Conservation (phyloP, 2,329 filamentous ascomycete species). For the Diatrype stigma region DNA sequence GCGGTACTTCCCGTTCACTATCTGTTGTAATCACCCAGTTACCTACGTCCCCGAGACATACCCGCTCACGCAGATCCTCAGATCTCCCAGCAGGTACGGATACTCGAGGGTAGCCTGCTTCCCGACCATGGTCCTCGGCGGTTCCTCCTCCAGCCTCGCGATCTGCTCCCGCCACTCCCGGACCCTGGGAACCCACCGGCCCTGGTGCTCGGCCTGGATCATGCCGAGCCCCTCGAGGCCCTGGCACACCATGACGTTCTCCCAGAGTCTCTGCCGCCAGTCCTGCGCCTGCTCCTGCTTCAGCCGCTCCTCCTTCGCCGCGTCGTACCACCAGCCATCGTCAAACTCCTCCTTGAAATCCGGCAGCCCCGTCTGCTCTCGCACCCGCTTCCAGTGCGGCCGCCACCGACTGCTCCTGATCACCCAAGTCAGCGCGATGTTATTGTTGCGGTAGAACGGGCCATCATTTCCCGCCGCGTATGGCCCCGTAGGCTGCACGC, state of each 20-base stretch:
- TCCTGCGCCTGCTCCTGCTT: neutral
- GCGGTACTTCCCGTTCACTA: too few relatives aligned
- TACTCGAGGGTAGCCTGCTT: slow-evolving; percentile 8
- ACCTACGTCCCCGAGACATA: neutral
- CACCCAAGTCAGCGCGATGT: too few relatives aligned
- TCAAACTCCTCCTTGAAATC: too few relatives aligned
- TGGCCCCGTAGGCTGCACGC: neutral
- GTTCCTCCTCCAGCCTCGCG: slow-evolving; percentile 4
- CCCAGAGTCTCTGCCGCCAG: slow-evolving; percentile 8
- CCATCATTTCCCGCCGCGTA: too few relatives aligned
- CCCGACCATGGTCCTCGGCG: slow-evolving; percentile 2
- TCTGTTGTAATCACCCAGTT: too few relatives aligned
- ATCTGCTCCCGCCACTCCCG: slow-evolving; percentile 10
- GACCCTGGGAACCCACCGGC: slow-evolving; percentile 8
- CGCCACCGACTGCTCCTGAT: too few relatives aligned
- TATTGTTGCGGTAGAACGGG: too few relatives aligned
- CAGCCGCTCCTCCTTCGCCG: neutral
- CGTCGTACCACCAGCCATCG: neutral
- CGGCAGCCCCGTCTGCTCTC: too few relatives aligned
- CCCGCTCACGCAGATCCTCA: slow-evolving; percentile 5
- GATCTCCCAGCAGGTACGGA: slow-evolving; percentile 10
- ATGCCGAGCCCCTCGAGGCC: slow-evolving; percentile 11
- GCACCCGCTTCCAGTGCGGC: too few relatives aligned
- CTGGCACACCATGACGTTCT: slow-evolving; percentile 13
- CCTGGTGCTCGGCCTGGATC: too few relatives aligned